Evolutionary conservation across 805 yeast species (phyloP).

Genomic region (Vanderwaltozyma verrucispora): DNA sequence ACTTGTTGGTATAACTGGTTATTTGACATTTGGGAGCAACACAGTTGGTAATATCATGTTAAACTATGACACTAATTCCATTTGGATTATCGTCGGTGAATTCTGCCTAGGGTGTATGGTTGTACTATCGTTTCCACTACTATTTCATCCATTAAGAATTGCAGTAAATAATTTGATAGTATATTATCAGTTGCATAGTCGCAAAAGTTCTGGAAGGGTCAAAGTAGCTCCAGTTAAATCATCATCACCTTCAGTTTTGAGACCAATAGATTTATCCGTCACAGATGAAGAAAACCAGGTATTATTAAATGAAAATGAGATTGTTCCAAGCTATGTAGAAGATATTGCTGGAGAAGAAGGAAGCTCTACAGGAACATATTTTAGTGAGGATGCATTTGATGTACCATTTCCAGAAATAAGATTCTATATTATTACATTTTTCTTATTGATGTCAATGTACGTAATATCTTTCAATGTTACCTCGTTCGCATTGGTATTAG

Average conservation of each 20-base stretch:
- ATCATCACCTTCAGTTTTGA: neutral
- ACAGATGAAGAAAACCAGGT: constrained; percentile 6
- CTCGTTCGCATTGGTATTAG: constrained; percentile 73
- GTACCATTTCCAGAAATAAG: constrained; percentile 13
- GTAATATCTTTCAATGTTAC: constrained; percentile 52
- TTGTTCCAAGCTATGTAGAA: neutral
- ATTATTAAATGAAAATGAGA: neutral
- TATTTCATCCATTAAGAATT: constrained; percentile 74
- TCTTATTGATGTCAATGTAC: constrained; percentile 41
- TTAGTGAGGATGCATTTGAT: neutral
- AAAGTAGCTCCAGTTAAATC: neutral
- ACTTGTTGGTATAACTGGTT: constrained; percentile 58
- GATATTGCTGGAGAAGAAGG: constrained; percentile 1
- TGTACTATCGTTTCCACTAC: constrained; percentile 62
- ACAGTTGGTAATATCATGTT: constrained; percentile 59
- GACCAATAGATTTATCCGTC: constrained; percentile 8
- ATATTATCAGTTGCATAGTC: constrained; percentile 22
- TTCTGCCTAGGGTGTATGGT: constrained; percentile 62
- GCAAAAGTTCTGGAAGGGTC: neutral
- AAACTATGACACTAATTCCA: constrained; percentile 47
- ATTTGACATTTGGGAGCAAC: constrained; percentile 59
- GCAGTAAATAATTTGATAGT: constrained; percentile 56
- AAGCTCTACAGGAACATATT: constrained; percentile 1
- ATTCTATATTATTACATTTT: constrained; percentile 34
- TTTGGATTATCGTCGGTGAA: constrained; percentile 43